Evolutionary conservation across 2,329 filamentous ascomycete species (phyloP).

Genomic region (Ceratocystis harringtonii): DNA sequence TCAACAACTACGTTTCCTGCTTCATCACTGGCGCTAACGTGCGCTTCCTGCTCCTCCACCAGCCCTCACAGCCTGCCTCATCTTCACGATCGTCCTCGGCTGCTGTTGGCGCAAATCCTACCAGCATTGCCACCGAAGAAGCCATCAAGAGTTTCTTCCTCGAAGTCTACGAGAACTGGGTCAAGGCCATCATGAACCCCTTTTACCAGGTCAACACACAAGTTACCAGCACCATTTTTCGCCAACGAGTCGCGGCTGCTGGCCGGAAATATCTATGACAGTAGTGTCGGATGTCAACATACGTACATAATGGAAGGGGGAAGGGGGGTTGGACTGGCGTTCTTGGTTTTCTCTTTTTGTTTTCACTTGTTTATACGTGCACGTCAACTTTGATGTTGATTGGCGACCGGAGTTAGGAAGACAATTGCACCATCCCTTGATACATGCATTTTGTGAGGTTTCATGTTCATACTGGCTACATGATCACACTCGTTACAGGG

Average conservation of each 20-base stretch:
- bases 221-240: slow-evolving; percentile 75
- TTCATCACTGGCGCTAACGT: slow-evolving; percentile 87
- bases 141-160: slow-evolving; percentile 87
- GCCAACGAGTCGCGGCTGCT: slow-evolving; percentile 64
- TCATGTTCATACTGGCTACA: not conserved
- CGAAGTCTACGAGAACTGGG: slow-evolving; percentile 92
- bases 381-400: not conserved
- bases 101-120: slow-evolving; percentile 71
- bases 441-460: not conserved
- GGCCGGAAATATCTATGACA: slow-evolving; percentile 76
- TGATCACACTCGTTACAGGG: no score
- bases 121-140: slow-evolving; percentile 81
- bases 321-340: not conserved
- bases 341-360: not conserved
- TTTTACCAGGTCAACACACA: slow-evolving; percentile 82
- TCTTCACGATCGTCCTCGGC: slow-evolving; percentile 42
- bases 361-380: not conserved
- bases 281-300: slow-evolving; percentile 18
- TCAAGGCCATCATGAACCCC: slow-evolving; percentile 93
- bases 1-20: slow-evolving; percentile 86
- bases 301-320: not conserved
- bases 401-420: slow-evolving; percentile 4
- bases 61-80: slow-evolving; percentile 36
- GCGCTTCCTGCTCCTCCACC: slow-evolving; percentile 87
- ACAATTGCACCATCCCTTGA: not conserved